Conservation (phyloP, 1,284 basidiomycete genomes). For the Moniliella sp. region DNA sequence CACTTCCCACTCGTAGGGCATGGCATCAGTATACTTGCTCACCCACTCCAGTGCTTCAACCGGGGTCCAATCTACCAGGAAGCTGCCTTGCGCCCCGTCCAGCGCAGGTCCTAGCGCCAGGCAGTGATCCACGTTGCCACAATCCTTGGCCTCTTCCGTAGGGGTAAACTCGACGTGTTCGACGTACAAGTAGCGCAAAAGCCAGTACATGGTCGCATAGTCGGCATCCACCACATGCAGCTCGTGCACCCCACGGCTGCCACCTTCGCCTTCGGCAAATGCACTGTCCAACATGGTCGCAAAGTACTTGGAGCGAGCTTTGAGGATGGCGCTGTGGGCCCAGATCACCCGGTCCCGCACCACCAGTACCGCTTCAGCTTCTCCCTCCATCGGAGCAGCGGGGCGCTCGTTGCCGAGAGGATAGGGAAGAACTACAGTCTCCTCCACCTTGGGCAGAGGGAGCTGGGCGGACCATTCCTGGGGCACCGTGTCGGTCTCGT, state of each 20-base stretch:
- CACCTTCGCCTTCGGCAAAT: slow-evolving; percentile 32
- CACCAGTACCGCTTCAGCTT: slow-evolving; percentile 7
- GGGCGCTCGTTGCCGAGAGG: slow-evolving; percentile 7
- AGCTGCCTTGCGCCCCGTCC: background rate
- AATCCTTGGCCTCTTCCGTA: slow-evolving; percentile 12
- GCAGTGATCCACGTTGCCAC: slow-evolving; percentile 22
- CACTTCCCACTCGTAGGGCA: background rate
- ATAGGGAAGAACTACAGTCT: background rate
- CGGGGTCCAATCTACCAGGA: slow-evolving; percentile 7
- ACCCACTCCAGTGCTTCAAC: slow-evolving; percentile 7
- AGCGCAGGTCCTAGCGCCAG: slow-evolving; percentile 3
- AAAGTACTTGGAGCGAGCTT: slow-evolving; percentile 55
- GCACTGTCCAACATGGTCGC: slow-evolving; percentile 52
- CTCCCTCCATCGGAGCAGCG: no score
- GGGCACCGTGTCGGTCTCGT: no score
- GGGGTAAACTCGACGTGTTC: slow-evolving; percentile 38
- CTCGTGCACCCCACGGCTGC: slow-evolving; percentile 35
- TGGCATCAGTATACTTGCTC: no score
- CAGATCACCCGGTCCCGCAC: slow-evolving; percentile 42
- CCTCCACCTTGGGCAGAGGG: no score
- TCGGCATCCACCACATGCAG: slow-evolving; percentile 59
- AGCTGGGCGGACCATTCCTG: no score
- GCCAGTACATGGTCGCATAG: slow-evolving; percentile 60
- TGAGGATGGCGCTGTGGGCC: slow-evolving; percentile 57
- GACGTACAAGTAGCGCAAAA: slow-evolving; percentile 58